Evolutionary conservation across 331 rosid genomes (phyloP).

Genomic region (Stylosanthes scabra): DNA sequence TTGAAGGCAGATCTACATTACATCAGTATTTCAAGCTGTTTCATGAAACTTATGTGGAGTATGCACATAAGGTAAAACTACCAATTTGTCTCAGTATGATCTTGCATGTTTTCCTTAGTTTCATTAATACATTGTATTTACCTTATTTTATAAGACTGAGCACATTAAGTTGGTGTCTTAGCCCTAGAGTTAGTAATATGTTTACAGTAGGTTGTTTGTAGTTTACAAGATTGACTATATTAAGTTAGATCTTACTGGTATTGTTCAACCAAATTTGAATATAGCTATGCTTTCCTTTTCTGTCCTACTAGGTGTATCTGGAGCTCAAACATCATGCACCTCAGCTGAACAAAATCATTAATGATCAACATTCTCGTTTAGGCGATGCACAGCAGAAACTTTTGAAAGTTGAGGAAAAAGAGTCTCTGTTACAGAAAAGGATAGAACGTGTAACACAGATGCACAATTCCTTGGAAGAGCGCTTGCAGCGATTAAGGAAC

Average conservation of each 20-base stretch:
- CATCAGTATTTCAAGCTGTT: slow-evolving; percentile 95
- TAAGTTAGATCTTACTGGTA: slow-evolving; percentile 17
- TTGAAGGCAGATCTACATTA: slow-evolving; percentile 89
- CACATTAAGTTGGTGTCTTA: slow-evolving; percentile 1
- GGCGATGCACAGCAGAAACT: slow-evolving; percentile 65
- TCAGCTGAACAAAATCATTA: slow-evolving; percentile 75
- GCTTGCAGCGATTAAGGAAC: slow-evolving; percentile 63
- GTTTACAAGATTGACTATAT: slow-evolving; percentile 6
- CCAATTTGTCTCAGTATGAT: slow-evolving; percentile 8
- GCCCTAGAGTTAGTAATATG: slow-evolving; percentile 9
- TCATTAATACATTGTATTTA: background rate
- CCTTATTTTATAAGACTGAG: slow-evolving; percentile 1
- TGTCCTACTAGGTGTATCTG: slow-evolving; percentile 68
- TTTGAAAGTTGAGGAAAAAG: slow-evolving; percentile 65
- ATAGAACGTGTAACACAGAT: slow-evolving; percentile 57
- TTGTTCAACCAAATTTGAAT: no score
- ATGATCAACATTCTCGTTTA: slow-evolving; percentile 75
- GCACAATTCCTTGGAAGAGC: slow-evolving; percentile 78
- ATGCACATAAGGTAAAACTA: slow-evolving; percentile 83
- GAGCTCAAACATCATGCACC: slow-evolving; percentile 92
- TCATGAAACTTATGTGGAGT: slow-evolving; percentile 93
- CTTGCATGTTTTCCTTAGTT: slow-evolving; percentile 21
- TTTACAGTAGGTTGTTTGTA: slow-evolving; percentile 17
- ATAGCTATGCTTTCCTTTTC: slow-evolving; percentile 27
- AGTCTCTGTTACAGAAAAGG: slow-evolving; percentile 60